These are phyloP conservation scores for Microcos paniculata DNA, from an alignment of 345 rosid genomes.

Conservation along the genomic window DNA sequence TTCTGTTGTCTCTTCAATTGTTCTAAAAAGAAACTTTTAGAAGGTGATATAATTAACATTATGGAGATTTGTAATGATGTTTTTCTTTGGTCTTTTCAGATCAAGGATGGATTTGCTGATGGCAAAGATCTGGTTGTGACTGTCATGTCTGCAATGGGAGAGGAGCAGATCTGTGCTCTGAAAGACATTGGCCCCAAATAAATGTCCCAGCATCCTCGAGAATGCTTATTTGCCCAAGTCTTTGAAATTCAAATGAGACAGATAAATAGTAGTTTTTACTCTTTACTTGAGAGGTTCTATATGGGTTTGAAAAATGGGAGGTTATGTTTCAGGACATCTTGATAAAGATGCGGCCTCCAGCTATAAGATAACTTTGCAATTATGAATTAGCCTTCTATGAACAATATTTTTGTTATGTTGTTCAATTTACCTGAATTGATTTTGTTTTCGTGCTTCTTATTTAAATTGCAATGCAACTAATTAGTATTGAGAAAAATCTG, in stretches of 20 bases:
- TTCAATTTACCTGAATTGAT: background rate
- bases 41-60: background rate
- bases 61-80: background rate
- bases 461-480: background rate
- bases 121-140: slow-evolving; percentile 78
- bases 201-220: background rate
- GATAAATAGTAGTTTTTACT: background rate
- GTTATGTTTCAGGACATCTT: background rate
- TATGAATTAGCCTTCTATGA: slow-evolving; percentile 4
- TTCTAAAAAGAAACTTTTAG: background rate
- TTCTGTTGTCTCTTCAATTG: background rate
- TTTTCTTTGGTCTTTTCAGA: slow-evolving; percentile 27
- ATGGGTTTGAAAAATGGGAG: slow-evolving; percentile 10
- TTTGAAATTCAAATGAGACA: background rate
- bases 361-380: slow-evolving; percentile 20
- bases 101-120: slow-evolving; percentile 69
- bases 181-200: slow-evolving; percentile 79
- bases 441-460: background rate
- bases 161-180: slow-evolving; percentile 83
- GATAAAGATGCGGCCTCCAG: slow-evolving; percentile 10
- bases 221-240: background rate
- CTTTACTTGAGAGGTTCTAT: slow-evolving; percentile 1
- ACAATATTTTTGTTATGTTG: slow-evolving; percentile 6
- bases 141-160: slow-evolving; percentile 90
- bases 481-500: background rate